phyloP scores from a whole-genome alignment of 2,329 filamentous ascomycete species.

The Claviceps paspali region DNA sequence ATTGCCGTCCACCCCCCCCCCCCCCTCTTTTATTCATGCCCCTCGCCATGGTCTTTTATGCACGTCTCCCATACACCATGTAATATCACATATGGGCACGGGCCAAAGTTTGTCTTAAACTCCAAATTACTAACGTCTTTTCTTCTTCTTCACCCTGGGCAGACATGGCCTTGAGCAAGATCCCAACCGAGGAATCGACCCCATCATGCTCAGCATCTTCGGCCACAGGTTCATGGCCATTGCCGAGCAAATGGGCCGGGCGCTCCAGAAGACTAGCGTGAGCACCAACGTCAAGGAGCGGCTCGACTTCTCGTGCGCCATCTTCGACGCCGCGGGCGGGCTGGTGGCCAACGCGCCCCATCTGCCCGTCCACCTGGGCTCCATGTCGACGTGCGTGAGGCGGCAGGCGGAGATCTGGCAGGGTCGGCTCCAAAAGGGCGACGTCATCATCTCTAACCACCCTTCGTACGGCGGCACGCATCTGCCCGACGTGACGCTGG shows the following conservation, averaged over 20 bases:
- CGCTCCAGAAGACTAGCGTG: slow-evolving; percentile 66
- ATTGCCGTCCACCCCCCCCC: too few species aligned
- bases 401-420: slow-evolving; percentile 69
- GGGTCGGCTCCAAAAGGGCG: slow-evolving; percentile 59
- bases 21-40: too few species aligned
- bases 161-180: slow-evolving; percentile 10
- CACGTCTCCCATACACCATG: too few species aligned
- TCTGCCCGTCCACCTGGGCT: slow-evolving; percentile 65
- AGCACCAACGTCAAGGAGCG: slow-evolving; percentile 73
- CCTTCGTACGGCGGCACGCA: slow-evolving; percentile 74
- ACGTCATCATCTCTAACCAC: slow-evolving; percentile 73
- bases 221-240: slow-evolving; percentile 77
- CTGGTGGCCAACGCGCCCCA: slow-evolving; percentile 69
- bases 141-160: too few species aligned
- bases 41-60: not conserved
- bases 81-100: too few species aligned
- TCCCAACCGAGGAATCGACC: slow-evolving; percentile 37
- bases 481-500: slow-evolving; percentile 66
- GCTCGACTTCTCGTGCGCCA: slow-evolving; percentile 67
- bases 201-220: slow-evolving; percentile 67
- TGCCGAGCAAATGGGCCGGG: slow-evolving; percentile 70
- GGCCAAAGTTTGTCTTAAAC: too few species aligned
- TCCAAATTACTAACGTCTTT: too few species aligned
- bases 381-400: slow-evolving; percentile 68
- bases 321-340: slow-evolving; percentile 62